phyloP scores from a whole-genome alignment of 768 basidiomycete species.

The Collybia mongolica region DNA sequence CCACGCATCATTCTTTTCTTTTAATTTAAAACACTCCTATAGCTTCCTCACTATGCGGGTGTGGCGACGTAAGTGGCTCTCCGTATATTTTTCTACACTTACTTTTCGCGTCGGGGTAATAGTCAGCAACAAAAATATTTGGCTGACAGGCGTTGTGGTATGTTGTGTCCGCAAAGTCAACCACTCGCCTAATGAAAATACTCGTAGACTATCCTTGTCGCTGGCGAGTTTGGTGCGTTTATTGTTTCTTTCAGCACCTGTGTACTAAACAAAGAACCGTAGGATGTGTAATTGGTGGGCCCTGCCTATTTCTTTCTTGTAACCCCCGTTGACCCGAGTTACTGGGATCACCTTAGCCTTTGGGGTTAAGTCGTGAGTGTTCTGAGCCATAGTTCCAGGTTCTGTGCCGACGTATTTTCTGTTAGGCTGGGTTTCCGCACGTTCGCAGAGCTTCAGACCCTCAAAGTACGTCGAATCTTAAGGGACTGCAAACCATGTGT shows the following conservation, averaged over 20 bases:
- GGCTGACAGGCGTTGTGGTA: conserved; percentile 32
- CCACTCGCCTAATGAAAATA: background rate
- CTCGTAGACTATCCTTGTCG: conserved; percentile 28
- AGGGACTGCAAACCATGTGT: background rate
- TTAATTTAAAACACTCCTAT: conserved; percentile 5
- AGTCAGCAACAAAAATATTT: conserved; percentile 44
- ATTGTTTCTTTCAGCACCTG: background rate
- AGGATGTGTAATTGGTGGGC: conserved; percentile 33
- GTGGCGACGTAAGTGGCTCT: conserved; percentile 36
- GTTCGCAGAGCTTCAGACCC: conserved; percentile 27
- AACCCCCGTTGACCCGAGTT: background rate
- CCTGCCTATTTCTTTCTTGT: background rate
- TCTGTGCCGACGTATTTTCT: background rate
- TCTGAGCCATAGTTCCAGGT: background rate
- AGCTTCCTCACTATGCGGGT: conserved; percentile 46
- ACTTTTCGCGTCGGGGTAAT: background rate
- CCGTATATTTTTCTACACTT: background rate
- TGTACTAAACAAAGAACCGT: background rate
- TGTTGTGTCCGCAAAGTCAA: conserved; percentile 10
- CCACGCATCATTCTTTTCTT: background rate
- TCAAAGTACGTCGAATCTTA: conserved; percentile 28
- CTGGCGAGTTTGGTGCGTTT: conserved; percentile 38
- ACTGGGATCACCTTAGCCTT: conserved; percentile 24
- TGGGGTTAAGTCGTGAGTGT: conserved; percentile 30
- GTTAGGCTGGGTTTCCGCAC: conserved; percentile 30